Percentiles rank a stretch among this genome's conserved stretches.
These are phyloP conservation scores for Barnettozyma californica DNA, from an alignment of 805 yeast species.

Conservation along the genomic window DNA sequence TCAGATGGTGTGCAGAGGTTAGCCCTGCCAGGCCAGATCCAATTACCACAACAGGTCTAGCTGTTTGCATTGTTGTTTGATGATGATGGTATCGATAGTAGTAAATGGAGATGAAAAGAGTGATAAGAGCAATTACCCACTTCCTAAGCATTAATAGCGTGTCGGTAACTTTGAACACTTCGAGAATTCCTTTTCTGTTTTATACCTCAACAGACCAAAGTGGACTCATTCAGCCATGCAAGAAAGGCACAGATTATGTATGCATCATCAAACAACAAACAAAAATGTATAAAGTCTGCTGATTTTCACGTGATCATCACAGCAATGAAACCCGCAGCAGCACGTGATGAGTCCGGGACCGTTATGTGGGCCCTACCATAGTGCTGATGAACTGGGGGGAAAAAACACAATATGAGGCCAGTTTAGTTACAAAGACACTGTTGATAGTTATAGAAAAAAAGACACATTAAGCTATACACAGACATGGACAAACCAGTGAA, in stretches of 20 bases:
- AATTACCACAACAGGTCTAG: slow-evolving; percentile 40
- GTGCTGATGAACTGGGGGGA: neutral
- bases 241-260: neutral
- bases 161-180: no score
- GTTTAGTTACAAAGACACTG: no score
- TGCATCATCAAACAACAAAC: no score
- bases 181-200: neutral
- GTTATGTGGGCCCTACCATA: neutral
- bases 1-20: slow-evolving; percentile 57
- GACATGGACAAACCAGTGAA: slow-evolving; percentile 22
- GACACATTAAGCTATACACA: no score
- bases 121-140: neutral
- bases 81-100: neutral
- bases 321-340: no score
- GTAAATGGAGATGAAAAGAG: neutral
- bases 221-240: neutral
- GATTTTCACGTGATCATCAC: neutral
- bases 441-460: no score
- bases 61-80: neutral
- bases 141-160: neutral
- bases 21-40: slow-evolving; percentile 83
- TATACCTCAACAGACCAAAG: neutral
- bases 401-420: no score
- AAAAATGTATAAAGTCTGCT: neutral
- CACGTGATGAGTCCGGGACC: neutral